These are phyloP conservation scores for Fusarium annulatum DNA, from an alignment of 2,329 filamentous ascomycete species.

Conservation along the genomic window DNA sequence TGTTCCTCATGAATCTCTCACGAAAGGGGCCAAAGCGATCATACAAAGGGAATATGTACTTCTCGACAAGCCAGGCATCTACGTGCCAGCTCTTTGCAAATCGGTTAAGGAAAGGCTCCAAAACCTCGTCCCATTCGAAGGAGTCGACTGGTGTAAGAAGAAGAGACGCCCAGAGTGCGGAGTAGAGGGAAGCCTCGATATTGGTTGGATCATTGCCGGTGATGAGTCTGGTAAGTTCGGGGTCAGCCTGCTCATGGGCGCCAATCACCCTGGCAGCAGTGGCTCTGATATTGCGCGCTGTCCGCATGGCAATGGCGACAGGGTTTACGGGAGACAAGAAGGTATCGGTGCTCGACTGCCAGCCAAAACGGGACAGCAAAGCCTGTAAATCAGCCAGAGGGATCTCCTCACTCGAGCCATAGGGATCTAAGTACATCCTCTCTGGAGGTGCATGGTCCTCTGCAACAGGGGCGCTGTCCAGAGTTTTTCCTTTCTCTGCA, in stretches of 20 bases:
- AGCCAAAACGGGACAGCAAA: conserved; percentile 64
- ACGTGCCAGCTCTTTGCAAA: conserved; percentile 59
- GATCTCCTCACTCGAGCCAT: conserved; percentile 75
- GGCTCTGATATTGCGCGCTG: conserved; percentile 80
- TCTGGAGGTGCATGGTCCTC: conserved; percentile 52
- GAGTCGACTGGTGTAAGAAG: conserved; percentile 62
- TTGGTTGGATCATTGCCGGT: conserved; percentile 55
- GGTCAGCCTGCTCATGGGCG: conserved; percentile 43
- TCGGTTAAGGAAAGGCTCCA: conserved; percentile 71
- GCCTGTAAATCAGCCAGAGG: conserved; percentile 66
- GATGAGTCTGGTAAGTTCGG: conserved; percentile 50
- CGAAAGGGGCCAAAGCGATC: conserved; percentile 53
- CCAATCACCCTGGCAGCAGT: conserved; percentile 60
- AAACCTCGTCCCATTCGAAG: conserved; percentile 67
- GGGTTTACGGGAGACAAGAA: conserved; percentile 74
- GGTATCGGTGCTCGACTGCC: conserved; percentile 54
- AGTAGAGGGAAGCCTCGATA: conserved; percentile 72
- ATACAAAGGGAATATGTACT: conserved; percentile 72
- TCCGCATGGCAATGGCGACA: conserved; percentile 77
- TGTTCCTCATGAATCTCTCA: conserved; percentile 44
- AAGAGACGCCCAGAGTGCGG: conserved; percentile 76
- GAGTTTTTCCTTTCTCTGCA: conserved; percentile 67
- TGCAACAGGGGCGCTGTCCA: conserved; percentile 62
- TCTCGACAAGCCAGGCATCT: conserved; percentile 77
- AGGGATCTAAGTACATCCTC: conserved; percentile 87